Conservation (phyloP, 257 asterid genomes). For the Primulina huaijiensis region DNA sequence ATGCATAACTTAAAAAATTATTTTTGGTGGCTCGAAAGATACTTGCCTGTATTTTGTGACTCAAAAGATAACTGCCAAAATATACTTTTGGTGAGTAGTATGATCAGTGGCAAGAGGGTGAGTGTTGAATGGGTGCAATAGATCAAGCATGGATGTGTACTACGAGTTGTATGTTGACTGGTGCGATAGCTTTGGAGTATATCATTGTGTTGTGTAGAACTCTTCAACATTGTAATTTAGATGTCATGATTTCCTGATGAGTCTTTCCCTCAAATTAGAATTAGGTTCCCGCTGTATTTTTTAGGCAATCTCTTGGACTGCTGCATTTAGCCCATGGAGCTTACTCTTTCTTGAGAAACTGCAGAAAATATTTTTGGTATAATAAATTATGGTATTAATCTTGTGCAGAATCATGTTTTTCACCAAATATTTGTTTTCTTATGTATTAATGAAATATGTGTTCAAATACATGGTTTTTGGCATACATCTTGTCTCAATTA, state of each 20-base stretch:
- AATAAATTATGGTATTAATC: conserved; percentile 1
- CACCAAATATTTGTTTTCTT: background rate
- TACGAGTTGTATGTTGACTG: background rate
- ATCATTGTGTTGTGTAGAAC: background rate
- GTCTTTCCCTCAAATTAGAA: background rate
- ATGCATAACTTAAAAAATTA: conserved; percentile 6
- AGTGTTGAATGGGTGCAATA: conserved; percentile 1
- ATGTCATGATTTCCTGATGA: background rate
- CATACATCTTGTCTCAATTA: background rate
- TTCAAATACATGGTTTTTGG: background rate
- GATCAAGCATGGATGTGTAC: background rate
- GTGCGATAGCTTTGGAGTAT: conserved; percentile 13
- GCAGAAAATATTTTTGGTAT: no score
- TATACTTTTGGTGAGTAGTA: background rate
- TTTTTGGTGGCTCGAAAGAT: conserved; percentile 4
- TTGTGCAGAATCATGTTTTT: background rate
- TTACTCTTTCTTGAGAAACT: background rate
- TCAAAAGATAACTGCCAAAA: background rate
- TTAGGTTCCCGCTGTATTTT: background rate
- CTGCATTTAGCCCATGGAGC: background rate
- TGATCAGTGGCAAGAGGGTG: conserved; percentile 12
- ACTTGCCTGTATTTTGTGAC: conserved; percentile 6
- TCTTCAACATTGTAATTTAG: conserved; percentile 2
- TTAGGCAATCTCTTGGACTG: background rate
- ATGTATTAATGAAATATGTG: background rate